phyloP scores from a whole-genome alignment of 306 rosid genomes.

The Cicer bijugum region DNA sequence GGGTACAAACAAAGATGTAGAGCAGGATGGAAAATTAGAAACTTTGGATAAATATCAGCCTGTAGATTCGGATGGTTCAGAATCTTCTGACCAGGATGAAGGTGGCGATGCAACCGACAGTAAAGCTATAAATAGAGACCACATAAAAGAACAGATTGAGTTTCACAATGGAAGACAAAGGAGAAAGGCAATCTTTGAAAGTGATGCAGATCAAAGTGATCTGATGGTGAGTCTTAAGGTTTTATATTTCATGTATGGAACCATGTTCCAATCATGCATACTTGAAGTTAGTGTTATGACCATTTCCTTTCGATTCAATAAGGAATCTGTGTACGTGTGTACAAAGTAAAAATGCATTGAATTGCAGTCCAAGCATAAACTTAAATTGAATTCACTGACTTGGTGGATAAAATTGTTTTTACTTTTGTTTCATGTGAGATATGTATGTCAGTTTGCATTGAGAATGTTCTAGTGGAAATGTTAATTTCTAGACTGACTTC shows the following conservation, averaged over 20 bases:
- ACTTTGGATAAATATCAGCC: conserved; percentile 44
- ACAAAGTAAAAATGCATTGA: conserved; percentile 8
- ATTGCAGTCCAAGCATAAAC: conserved; percentile 11
- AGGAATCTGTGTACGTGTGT: background rate
- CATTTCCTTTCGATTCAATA: conserved; percentile 22
- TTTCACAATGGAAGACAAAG: conserved; percentile 76
- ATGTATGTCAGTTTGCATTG: conserved; percentile 24
- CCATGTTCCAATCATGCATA: background rate
- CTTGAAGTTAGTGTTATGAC: conserved; percentile 14
- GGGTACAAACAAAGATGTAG: conserved; percentile 45
- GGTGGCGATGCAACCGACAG: conserved; percentile 36
- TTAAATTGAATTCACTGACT: background rate
- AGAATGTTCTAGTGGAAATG: conserved; percentile 1
- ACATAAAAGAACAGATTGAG: conserved; percentile 71
- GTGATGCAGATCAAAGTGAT: conserved; percentile 58
- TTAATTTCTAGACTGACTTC: conserved; percentile 35
- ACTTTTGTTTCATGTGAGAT: conserved; percentile 33
- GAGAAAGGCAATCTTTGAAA: conserved; percentile 69
- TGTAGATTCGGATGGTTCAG: conserved; percentile 52
- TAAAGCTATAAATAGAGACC: conserved; percentile 43
- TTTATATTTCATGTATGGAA: conserved; percentile 27
- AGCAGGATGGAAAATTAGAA: conserved; percentile 43
- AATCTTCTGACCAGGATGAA: conserved; percentile 61
- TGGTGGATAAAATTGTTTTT: background rate
- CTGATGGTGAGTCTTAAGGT: conserved; percentile 56